Evolutionary conservation across 179 eudicot species (phyloP).

Genomic region (Beta lomatogona): DNA sequence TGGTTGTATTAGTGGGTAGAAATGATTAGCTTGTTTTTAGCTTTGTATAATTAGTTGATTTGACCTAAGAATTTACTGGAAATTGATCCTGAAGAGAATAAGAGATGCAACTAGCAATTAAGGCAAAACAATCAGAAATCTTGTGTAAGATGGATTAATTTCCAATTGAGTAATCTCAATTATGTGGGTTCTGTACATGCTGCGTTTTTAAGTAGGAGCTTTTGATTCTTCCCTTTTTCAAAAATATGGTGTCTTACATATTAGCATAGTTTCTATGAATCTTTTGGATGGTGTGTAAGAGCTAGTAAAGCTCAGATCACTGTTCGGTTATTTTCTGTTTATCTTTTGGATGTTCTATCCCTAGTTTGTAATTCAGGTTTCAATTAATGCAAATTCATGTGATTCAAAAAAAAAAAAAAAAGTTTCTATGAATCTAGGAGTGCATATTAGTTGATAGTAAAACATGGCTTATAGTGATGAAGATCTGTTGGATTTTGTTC

Average conservation of each 20-base stretch:
- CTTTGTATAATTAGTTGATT: background rate
- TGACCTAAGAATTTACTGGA: background rate
- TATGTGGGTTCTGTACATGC: background rate
- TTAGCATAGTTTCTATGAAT: background rate
- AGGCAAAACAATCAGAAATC: background rate
- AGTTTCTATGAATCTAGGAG: background rate
- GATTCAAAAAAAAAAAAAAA: no score
- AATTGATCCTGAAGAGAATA: background rate
- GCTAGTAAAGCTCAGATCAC: no score
- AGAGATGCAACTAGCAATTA: background rate
- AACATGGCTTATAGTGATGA: constrained; percentile 3
- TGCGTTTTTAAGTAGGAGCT: background rate
- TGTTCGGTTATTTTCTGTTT: no score
- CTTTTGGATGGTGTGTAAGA: no score
- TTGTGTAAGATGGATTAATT: background rate
- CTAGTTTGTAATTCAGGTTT: no score
- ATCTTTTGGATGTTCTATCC: no score
- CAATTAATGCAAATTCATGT: no score
- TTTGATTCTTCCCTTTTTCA: background rate
- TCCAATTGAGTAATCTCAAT: no score
- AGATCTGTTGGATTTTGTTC: constrained; percentile 21
- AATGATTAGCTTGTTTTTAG: background rate
- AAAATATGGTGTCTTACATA: background rate
- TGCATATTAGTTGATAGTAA: background rate
- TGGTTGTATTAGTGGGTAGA: background rate